Evolutionary conservation across 352 stramenopile species (phyloP).

Genomic region (Phytophthora sp.): DNA sequence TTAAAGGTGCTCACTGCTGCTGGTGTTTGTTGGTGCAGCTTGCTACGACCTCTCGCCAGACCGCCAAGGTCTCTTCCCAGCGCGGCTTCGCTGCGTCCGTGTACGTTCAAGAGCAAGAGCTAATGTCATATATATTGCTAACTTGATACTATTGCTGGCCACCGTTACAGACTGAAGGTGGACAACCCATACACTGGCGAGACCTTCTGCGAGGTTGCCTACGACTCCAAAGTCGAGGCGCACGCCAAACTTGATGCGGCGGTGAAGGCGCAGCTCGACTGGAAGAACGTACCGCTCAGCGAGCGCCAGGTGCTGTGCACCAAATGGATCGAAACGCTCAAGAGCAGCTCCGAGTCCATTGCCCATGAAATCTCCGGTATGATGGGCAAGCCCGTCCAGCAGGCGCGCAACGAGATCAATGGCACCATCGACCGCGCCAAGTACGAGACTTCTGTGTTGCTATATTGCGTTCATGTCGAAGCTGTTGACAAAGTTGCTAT

Average conservation of each 20-base stretch:
- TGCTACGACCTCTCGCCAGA: conserved; percentile 22
- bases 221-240: conserved; percentile 59
- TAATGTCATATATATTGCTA: background rate
- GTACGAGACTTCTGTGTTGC: conserved; percentile 29
- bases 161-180: conserved; percentile 53
- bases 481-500: conserved; percentile 1
- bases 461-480: background rate
- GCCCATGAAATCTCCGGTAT: conserved; percentile 78
- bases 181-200: conserved; percentile 83
- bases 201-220: conserved; percentile 63
- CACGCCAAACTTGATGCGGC: conserved; percentile 65
- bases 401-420: conserved; percentile 78
- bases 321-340: conserved; percentile 71
- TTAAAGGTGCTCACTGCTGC: background rate
- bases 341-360: conserved; percentile 63
- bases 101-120: conserved; percentile 28
- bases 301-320: conserved; percentile 66
- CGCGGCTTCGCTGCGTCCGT: conserved; percentile 42
- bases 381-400: conserved; percentile 86
- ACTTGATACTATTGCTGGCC: background rate
- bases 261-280: conserved; percentile 63
- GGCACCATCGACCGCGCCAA: conserved; percentile 71
- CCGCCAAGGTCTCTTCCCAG: conserved; percentile 18
- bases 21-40: conserved; percentile 19
- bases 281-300: conserved; percentile 57